Evolutionary conservation across 768 basidiomycete genomes (phyloP), one percentile per base, ranked within the genome.

Genomic region (Suillus cothurnatus): DNA sequence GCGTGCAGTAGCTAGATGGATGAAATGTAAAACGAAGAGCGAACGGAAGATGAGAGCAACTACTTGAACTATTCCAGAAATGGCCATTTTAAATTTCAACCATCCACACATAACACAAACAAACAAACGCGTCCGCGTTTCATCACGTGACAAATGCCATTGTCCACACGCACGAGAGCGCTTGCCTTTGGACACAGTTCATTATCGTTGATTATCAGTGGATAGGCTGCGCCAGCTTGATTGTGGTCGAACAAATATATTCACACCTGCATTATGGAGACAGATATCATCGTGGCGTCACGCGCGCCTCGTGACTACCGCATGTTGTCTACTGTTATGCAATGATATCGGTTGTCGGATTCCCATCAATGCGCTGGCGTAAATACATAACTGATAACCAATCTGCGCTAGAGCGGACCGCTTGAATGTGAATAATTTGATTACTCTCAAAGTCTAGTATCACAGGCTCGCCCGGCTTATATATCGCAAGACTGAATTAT

Each of bases 81-180:
- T 73, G 69, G 67, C 74, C 66, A 68, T 77, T 80, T 79, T 59
- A 59, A 59, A 59, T 59, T 58, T 76, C 64, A 76, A 76, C 75
- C 63, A 72, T 71, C 71, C 71, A 73, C 67, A 66, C 68, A 77
- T 79, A 80, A 80, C 59, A 79, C 45, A 21, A 3, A 32, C 74
- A 79, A 80, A 78, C 64, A 76, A 68, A 68, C 79, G 76, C 78
- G 79, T 64, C 45, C 78, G 78, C 79, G 78, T 79, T 50, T 17
- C 0, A 55, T 70, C 78, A 79, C 79, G 78, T 80, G 78, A 38
- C 45, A 58, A 59, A 31, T 59, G 39, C 38, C 39, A 59, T 59
- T 59, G 39, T 59, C 19, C 58, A 41, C 19, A 6, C 19, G 11
- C 58, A 21, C 17, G 9, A 39, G 57, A 26, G 34, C 55, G 55